These are phyloP conservation scores for Botrytis tulipae DNA, from an alignment of 2,329 filamentous ascomycete species.

Conservation along the genomic window DNA sequence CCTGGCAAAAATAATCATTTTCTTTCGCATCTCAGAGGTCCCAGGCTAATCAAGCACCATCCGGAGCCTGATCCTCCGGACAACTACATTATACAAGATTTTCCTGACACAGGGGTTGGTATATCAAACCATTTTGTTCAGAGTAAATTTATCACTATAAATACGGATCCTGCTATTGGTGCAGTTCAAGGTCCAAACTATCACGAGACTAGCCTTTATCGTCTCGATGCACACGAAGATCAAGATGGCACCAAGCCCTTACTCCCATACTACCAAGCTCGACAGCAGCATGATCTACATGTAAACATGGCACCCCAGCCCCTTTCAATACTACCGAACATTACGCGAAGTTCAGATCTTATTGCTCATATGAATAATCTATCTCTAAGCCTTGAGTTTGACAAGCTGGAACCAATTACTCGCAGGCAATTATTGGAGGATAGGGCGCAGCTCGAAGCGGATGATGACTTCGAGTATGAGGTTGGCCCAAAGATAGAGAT, in stretches of 20 bases:
- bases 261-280: conserved; percentile 44
- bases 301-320: neutral
- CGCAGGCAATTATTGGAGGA: conserved; percentile 12
- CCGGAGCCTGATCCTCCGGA: conserved; percentile 47
- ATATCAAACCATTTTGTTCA: conserved; percentile 42
- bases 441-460: conserved; percentile 7
- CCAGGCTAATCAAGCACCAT: conserved; percentile 51
- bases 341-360: conserved; percentile 6
- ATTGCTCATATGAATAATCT: conserved; percentile 3
- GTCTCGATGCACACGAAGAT: conserved; percentile 49
- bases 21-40: conserved; percentile 34
- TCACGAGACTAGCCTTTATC: conserved; percentile 46
- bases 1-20: neutral
- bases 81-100: conserved; percentile 12
- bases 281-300: conserved; percentile 45
- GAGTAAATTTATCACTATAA: conserved; percentile 44
- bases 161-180: conserved; percentile 50
- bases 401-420: conserved; percentile 1
- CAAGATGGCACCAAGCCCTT: conserved; percentile 46
- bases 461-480: conserved; percentile 17
- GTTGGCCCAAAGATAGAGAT: conserved; percentile 2
- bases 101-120: conserved; percentile 30
- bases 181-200: conserved; percentile 57
- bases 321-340: neutral
- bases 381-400: conserved; percentile 9